These are phyloP conservation scores for Elaphomyces granulatus DNA, from an alignment of 495 filamentous ascomycete species.

Conservation along the genomic window DNA sequence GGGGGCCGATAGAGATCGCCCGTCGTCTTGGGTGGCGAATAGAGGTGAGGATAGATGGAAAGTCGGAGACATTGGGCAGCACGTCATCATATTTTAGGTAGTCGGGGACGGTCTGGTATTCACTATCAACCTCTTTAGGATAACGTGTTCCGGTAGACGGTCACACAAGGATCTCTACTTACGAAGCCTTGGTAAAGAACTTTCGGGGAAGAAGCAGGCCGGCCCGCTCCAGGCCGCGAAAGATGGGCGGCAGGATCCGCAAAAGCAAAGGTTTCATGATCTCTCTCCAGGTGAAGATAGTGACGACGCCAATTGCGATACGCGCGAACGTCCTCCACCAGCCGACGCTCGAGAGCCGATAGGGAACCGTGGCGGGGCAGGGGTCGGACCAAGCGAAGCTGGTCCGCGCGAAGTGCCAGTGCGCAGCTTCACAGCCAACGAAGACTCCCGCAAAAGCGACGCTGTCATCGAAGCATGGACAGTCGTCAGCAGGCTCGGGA, in stretches of 20 bases:
- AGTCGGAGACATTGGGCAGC: slow-evolving; percentile 68
- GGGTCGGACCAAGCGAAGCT: slow-evolving; percentile 40
- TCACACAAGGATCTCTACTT: slow-evolving; percentile 22
- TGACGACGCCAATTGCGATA: slow-evolving; percentile 60
- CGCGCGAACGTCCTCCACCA: slow-evolving; percentile 45
- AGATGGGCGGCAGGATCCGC: slow-evolving; percentile 64
- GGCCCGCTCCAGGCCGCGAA: slow-evolving; percentile 66
- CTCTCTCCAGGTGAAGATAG: slow-evolving; percentile 82
- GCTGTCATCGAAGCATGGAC: slow-evolving; percentile 94
- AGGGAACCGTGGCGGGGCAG: slow-evolving; percentile 48
- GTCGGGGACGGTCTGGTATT: slow-evolving; percentile 75
- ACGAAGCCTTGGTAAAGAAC: slow-evolving; percentile 80
- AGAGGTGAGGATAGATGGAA: slow-evolving; percentile 61
- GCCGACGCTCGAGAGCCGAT: slow-evolving; percentile 46
- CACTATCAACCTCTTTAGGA: slow-evolving; percentile 23
- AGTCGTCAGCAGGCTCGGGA: slow-evolving; percentile 92
- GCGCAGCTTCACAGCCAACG: slow-evolving; percentile 63
- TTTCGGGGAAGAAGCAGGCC: slow-evolving; percentile 67
- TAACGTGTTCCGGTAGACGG: no score
- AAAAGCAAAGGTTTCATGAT: slow-evolving; percentile 72
- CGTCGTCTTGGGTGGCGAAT: slow-evolving; percentile 67
- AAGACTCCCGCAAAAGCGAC: slow-evolving; percentile 84
- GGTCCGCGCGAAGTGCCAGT: slow-evolving; percentile 60
- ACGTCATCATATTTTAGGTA: slow-evolving; percentile 71
- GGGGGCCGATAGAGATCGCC: slow-evolving; percentile 82